A percentile compares a stretch with the other conserved stretches of the same genome.
phyloP scores from a whole-genome alignment of 352 stramenopile species.

The Phytophthora sansomeana region DNA sequence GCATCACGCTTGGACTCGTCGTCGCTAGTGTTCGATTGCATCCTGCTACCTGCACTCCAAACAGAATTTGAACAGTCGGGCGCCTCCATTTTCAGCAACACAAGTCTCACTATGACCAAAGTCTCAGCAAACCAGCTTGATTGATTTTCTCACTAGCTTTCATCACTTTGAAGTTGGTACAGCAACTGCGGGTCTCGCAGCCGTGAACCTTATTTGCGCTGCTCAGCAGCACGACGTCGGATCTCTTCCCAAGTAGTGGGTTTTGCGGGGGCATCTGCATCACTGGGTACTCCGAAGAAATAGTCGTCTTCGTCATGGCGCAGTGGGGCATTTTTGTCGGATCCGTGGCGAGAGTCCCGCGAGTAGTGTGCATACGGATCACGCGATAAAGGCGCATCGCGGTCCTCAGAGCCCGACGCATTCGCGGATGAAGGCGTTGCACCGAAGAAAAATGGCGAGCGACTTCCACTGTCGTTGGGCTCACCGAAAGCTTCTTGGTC shows the following conservation, averaged over 20 bases:
- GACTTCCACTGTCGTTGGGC: constrained; percentile 23
- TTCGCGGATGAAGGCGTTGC: constrained; percentile 24
- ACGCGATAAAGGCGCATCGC: constrained; percentile 41
- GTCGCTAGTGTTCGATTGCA: constrained; percentile 14
- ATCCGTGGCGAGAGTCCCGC: constrained; percentile 14
- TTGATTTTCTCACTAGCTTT: constrained; percentile 10
- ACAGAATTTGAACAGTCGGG: constrained; percentile 22
- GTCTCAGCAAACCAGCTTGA: neutral
- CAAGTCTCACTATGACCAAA: neutral
- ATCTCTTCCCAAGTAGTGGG: constrained; percentile 85
- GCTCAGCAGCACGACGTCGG: constrained; percentile 57
- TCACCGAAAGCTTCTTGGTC: constrained; percentile 35
- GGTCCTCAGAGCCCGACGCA: constrained; percentile 8
- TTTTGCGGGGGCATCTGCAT: constrained; percentile 37
- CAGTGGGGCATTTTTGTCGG: constrained; percentile 27
- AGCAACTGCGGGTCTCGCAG: neutral
- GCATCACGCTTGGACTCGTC: neutral
- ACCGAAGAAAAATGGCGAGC: constrained; percentile 66
- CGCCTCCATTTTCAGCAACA: constrained; percentile 14
- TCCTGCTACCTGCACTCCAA: constrained; percentile 12
- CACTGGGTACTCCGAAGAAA: constrained; percentile 46
- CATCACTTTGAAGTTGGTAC: too few species aligned
- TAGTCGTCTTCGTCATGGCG: constrained; percentile 62
- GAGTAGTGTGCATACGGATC: constrained; percentile 49
- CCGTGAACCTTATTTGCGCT: constrained; percentile 49